phyloP scores from a whole-genome alignment of 148 eudicot species.

The Heliosperma pusillum region DNA sequence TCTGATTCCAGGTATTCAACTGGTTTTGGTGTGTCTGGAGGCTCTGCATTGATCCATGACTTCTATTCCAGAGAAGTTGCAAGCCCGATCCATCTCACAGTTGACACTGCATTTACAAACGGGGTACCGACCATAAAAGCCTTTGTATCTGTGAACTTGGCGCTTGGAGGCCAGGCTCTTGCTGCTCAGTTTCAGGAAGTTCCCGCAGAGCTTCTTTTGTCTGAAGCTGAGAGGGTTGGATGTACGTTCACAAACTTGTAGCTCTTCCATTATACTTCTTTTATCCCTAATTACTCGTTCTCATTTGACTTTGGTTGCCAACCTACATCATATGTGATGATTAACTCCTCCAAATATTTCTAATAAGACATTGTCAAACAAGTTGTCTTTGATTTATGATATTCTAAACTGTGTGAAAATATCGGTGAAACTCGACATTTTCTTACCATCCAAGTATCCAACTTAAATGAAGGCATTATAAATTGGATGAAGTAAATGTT shows the following conservation, averaged over 20 bases:
- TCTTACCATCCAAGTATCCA: not conserved
- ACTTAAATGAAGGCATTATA: not conserved
- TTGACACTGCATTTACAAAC: slow-evolving; percentile 72
- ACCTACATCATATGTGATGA: not conserved
- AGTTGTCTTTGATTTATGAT: too few relatives aligned
- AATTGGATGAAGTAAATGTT: not conserved
- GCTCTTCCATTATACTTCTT: not conserved
- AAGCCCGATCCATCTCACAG: slow-evolving; percentile 75
- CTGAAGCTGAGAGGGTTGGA: slow-evolving; percentile 95
- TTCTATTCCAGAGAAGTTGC: slow-evolving; percentile 82
- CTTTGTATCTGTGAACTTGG: slow-evolving; percentile 66
- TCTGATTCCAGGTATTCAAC: slow-evolving; percentile 76
- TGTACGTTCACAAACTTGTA: slow-evolving; percentile 48
- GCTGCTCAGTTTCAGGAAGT: slow-evolving; percentile 97
- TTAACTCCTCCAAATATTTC: too few relatives aligned
- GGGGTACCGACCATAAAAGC: slow-evolving; percentile 79
- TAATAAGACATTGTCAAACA: too few relatives aligned
- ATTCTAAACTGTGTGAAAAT: too few relatives aligned
- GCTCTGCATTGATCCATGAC: slow-evolving; percentile 86
- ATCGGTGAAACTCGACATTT: not conserved
- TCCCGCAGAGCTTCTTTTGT: slow-evolving; percentile 73
- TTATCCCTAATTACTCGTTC: not conserved
- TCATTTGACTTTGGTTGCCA: not conserved
- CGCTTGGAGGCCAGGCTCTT: slow-evolving; percentile 84
- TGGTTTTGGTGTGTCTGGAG: slow-evolving; percentile 87